Conservation (phyloP, 2,329 filamentous ascomycete genomes). For the Ascocoryne sarcoides region DNA sequence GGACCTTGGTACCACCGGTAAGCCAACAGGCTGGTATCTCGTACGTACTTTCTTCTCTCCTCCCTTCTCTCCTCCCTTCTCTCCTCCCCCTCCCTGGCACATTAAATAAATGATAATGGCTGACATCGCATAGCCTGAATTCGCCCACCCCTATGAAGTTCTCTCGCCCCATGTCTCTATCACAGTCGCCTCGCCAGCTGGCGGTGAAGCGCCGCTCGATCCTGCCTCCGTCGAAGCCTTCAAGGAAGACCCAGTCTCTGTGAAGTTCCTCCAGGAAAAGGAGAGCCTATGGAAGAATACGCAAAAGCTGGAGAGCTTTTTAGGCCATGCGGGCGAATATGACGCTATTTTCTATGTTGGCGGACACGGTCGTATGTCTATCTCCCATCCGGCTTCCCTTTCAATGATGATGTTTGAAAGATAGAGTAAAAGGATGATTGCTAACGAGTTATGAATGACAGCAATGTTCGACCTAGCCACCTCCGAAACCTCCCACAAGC, state of each 20-base stretch:
- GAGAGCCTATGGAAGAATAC: constrained; percentile 42
- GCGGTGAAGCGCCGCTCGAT: constrained; percentile 35
- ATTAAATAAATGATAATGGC: neutral
- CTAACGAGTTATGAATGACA: neutral
- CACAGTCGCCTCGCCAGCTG: constrained; percentile 34
- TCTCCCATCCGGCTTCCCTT: neutral
- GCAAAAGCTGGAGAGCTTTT: constrained; percentile 36
- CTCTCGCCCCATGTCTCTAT: constrained; percentile 33
- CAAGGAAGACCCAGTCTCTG: constrained; percentile 32
- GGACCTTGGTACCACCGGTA: constrained; percentile 23
- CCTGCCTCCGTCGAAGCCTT: constrained; percentile 33
- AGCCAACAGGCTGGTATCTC: constrained; percentile 46
- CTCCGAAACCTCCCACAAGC: constrained; percentile 43
- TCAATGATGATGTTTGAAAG: neutral
- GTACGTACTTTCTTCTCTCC: constrained; percentile 23
- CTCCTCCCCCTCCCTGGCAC: neutral
- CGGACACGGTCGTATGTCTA: constrained; percentile 42
- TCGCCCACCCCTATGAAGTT: constrained; percentile 38
- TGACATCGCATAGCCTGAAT: constrained; percentile 33
- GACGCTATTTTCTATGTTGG: constrained; percentile 48
- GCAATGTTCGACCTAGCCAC: constrained; percentile 60
- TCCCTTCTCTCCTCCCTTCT: neutral
- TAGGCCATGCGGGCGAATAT: constrained; percentile 39
- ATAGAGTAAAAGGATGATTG: neutral
- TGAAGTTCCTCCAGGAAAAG: constrained; percentile 36